Conservation (phyloP, 768 basidiomycete species). For the Psilocybe azurescens region DNA sequence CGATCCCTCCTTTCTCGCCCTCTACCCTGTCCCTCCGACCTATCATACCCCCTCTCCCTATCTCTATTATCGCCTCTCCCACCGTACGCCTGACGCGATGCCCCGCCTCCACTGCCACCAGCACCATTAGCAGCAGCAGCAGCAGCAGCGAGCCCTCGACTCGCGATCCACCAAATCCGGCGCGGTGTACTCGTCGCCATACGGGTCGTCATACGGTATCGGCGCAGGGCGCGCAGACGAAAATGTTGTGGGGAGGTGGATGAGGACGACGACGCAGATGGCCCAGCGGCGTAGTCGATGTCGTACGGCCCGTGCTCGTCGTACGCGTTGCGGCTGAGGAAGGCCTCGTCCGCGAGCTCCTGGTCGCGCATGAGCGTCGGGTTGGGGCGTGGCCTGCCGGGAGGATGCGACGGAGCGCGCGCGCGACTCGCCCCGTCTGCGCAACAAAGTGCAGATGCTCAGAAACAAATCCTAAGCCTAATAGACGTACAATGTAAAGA, state of each 20-base stretch:
- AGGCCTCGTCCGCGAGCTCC: constrained; percentile 45
- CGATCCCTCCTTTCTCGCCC: constrained; percentile 11
- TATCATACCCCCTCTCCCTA: not conserved
- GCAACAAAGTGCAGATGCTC: constrained; percentile 2
- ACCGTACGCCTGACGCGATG: not conserved
- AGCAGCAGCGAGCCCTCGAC: not conserved
- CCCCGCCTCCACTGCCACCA: not conserved
- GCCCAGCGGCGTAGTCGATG: constrained; percentile 56
- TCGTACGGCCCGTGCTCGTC: constrained; percentile 74
- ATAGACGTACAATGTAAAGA: constrained; percentile 4
- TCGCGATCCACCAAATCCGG: constrained; percentile 25
- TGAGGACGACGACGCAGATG: constrained; percentile 29
- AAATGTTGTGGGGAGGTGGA: not conserved
- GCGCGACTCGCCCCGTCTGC: constrained; percentile 60
- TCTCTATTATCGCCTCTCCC: not conserved
- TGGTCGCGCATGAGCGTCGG: constrained; percentile 60
- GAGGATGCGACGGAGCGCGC: constrained; percentile 55
- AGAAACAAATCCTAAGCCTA: too few relatives aligned
- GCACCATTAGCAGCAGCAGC: not conserved
- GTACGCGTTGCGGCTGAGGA: constrained; percentile 64
- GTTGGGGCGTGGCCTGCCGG: constrained; percentile 55
- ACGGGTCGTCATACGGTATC: constrained; percentile 72
- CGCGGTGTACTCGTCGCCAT: constrained; percentile 61
- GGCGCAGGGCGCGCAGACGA: not conserved
- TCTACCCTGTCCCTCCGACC: not conserved